A percentile compares a stretch with the other conserved stretches of the same genome.
Conservation (phyloP, 2,329 filamentous ascomycete species). For the Cadophora sp. region DNA sequence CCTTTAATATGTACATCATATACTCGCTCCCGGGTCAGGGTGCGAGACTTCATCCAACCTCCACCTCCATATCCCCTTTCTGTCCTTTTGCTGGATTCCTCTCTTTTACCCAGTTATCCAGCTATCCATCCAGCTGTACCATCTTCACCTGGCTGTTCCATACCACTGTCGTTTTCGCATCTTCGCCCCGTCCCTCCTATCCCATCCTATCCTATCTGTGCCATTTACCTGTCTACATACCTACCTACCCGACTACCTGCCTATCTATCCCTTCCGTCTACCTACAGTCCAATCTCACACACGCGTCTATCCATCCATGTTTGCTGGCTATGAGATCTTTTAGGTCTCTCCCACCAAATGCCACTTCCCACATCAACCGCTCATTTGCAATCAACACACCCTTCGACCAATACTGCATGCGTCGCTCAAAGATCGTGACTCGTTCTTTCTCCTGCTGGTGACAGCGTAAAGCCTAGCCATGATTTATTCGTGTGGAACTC, state of each 20-base stretch:
- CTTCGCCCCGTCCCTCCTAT: conserved; percentile 3
- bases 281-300: neutral
- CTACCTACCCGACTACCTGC: neutral
- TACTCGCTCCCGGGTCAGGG: conserved; percentile 27
- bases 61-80: conserved; percentile 11
- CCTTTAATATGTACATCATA: conserved; percentile 32
- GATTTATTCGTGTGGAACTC: conserved; percentile 24
- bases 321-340: conserved; percentile 21
- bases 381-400: conserved; percentile 22
- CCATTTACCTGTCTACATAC: neutral
- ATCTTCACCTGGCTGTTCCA: conserved; percentile 9
- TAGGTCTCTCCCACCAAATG: conserved; percentile 21
- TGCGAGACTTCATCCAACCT: conserved; percentile 20
- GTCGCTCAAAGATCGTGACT: conserved; percentile 22
- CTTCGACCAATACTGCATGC: conserved; percentile 26
- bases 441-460: conserved; percentile 18
- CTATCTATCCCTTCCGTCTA: neutral
- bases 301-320: neutral
- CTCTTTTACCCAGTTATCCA: conserved; percentile 30
- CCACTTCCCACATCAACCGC: conserved; percentile 19
- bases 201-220: neutral
- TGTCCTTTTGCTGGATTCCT: conserved; percentile 7
- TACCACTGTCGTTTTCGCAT: conserved; percentile 31
- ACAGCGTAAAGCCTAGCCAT: conserved; percentile 30
- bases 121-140: neutral